Conservation (phyloP, 805 yeast genomes). For the Wickerhamiella cacticola region DNA sequence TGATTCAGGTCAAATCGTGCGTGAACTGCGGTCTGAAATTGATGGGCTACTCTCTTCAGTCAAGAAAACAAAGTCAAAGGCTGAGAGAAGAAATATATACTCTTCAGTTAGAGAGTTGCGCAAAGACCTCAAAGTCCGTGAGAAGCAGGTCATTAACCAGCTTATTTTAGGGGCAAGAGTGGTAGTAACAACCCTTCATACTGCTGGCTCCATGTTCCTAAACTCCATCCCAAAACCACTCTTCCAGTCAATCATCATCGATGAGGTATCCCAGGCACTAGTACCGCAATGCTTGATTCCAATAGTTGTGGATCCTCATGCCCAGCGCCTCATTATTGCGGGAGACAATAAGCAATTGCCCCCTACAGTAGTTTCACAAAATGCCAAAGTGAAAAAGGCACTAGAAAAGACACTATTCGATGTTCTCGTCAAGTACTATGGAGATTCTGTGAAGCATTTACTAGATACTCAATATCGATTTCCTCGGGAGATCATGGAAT, state of each 20-base stretch:
- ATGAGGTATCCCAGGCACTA: conserved; percentile 87
- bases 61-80: conserved; percentile 58
- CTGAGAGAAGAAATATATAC: conserved; percentile 41
- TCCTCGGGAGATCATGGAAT: conserved; percentile 67
- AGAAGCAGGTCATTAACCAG: conserved; percentile 48
- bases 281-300: conserved; percentile 99
- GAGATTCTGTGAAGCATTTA: conserved; percentile 41
- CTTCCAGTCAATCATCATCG: conserved; percentile 77
- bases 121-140: conserved; percentile 57
- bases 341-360: conserved; percentile 91
- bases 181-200: conserved; percentile 75
- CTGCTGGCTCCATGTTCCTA: conserved; percentile 55
- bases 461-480: conserved; percentile 77
- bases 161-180: conserved; percentile 52
- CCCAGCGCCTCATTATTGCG: conserved; percentile 58
- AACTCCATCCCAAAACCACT: conserved; percentile 24
- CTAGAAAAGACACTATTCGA: conserved; percentile 71
- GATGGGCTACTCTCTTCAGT: conserved; percentile 41
- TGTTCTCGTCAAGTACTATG: conserved; percentile 44
- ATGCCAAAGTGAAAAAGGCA: conserved; percentile 32
- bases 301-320: conserved; percentile 47
- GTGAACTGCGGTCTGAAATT: conserved; percentile 62
- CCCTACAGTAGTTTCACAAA: conserved; percentile 60
- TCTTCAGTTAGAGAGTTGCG: conserved; percentile 53
- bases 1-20: conserved; percentile 47